Evolutionary conservation across 345 rosid species (phyloP).

Genomic region (Pseudoturritis turrita): DNA sequence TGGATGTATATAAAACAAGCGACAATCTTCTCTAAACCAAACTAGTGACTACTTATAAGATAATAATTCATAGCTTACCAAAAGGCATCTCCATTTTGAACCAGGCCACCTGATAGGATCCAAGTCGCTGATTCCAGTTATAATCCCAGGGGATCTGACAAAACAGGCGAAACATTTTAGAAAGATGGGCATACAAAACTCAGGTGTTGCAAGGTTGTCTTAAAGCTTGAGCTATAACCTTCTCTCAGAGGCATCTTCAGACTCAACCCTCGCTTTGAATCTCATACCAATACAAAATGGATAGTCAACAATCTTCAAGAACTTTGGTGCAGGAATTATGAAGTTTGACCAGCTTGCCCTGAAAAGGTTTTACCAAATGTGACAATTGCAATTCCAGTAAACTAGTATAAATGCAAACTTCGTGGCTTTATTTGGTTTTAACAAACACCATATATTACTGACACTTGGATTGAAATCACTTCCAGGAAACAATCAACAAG

Average conservation of each 20-base stretch:
- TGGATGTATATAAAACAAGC: neutral
- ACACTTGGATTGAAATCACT: neutral
- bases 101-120: constrained; percentile 94
- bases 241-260: constrained; percentile 92
- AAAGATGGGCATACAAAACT: neutral
- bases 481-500: neutral
- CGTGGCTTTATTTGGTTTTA: neutral
- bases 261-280: constrained; percentile 72
- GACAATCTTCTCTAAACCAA: neutral
- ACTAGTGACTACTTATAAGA: neutral
- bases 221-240: constrained; percentile 44
- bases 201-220: neutral
- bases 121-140: constrained; percentile 70
- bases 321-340: constrained; percentile 59
- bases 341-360: constrained; percentile 79
- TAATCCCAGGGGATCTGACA: constrained; percentile 70
- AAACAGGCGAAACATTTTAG: neutral
- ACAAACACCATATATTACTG: neutral
- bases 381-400: neutral
- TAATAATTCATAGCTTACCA: constrained; percentile 41
- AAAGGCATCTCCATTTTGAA: constrained; percentile 93
- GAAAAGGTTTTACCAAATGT: neutral
- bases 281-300: constrained; percentile 78
- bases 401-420: neutral
- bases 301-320: constrained; percentile 69